phyloP scores from a whole-genome alignment of 805 yeast species.

The Sungouiella thailandica region DNA sequence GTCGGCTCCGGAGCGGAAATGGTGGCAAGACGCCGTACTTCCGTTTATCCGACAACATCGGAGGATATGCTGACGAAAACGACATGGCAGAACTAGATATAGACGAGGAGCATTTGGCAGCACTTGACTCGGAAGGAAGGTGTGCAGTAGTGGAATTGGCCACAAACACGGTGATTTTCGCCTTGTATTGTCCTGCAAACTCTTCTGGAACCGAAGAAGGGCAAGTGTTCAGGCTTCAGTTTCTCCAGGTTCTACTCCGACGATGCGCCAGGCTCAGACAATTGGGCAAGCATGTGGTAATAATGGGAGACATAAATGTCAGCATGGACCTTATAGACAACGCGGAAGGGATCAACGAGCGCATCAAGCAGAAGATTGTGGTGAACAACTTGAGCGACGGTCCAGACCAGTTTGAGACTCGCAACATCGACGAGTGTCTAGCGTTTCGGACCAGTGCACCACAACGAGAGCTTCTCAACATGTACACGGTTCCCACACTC shows the following conservation, averaged over 20 bases:
- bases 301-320: conserved; percentile 89
- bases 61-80: conserved; percentile 58
- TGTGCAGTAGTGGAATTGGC: conserved; percentile 71
- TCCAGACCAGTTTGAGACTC: conserved; percentile 20
- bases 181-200: conserved; percentile 89
- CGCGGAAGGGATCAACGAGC: conserved; percentile 59
- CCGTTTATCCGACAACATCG: conserved; percentile 38
- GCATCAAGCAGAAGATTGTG: conserved; percentile 24
- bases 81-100: conserved; percentile 29
- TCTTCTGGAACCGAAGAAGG: conserved; percentile 68
- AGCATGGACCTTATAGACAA: conserved; percentile 76
- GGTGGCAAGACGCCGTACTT: conserved; percentile 6
- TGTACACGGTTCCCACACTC: conserved; percentile 20
- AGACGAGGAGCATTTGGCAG: conserved; percentile 2
- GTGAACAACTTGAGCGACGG: conserved; percentile 13
- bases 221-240: conserved; percentile 51
- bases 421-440: conserved; percentile 23
- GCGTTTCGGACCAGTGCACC: conserved; percentile 31
- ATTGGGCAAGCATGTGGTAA: conserved; percentile 61
- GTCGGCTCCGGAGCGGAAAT: conserved; percentile 32
- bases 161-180: conserved; percentile 53
- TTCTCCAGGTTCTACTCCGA: conserved; percentile 53
- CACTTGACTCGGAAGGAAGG: conserved; percentile 80
- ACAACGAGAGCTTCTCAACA: conserved; percentile 27
- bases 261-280: conserved; percentile 54